Conservation (phyloP, 352 stramenopile genomes). For the Globisporangium abappressorium region DNA sequence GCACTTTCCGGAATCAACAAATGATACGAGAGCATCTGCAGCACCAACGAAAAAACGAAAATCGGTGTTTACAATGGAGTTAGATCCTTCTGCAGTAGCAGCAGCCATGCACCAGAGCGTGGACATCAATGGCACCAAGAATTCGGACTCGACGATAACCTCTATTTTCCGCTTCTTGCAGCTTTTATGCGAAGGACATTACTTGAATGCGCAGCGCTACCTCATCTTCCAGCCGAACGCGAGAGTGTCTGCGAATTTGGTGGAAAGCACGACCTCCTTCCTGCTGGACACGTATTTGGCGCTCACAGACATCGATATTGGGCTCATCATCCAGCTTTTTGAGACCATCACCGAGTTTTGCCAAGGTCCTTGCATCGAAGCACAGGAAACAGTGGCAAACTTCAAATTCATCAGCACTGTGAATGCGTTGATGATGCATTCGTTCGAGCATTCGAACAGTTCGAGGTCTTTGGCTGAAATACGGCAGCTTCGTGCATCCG, state of each 20-base stretch:
- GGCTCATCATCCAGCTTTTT: constrained; percentile 65
- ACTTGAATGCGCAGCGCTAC: constrained; percentile 55
- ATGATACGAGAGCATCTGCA: background rate
- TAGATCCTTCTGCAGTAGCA: constrained; percentile 13
- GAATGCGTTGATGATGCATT: constrained; percentile 63
- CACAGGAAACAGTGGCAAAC: constrained; percentile 67
- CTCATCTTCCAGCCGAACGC: constrained; percentile 42
- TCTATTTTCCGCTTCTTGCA: constrained; percentile 73
- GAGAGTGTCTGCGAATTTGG: constrained; percentile 41
- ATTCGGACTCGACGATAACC: constrained; percentile 28
- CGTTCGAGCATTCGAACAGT: constrained; percentile 32
- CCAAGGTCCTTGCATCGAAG: constrained; percentile 70
- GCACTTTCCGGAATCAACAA: background rate
- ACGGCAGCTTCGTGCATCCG: constrained; percentile 43
- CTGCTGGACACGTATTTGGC: constrained; percentile 59
- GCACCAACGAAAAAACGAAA: constrained; percentile 1
- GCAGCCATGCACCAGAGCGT: background rate
- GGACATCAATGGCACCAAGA: constrained; percentile 10
- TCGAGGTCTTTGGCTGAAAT: constrained; percentile 14
- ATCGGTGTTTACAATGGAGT: constrained; percentile 19
- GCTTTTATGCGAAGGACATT: constrained; percentile 71
- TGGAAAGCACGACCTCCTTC: constrained; percentile 65
- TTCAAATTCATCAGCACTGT: constrained; percentile 77
- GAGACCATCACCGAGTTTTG: constrained; percentile 79
- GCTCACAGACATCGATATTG: constrained; percentile 46